Evolutionary conservation across 2,329 filamentous ascomycete genomes (phyloP).

Genomic region (Akanthomyces lecanii): DNA sequence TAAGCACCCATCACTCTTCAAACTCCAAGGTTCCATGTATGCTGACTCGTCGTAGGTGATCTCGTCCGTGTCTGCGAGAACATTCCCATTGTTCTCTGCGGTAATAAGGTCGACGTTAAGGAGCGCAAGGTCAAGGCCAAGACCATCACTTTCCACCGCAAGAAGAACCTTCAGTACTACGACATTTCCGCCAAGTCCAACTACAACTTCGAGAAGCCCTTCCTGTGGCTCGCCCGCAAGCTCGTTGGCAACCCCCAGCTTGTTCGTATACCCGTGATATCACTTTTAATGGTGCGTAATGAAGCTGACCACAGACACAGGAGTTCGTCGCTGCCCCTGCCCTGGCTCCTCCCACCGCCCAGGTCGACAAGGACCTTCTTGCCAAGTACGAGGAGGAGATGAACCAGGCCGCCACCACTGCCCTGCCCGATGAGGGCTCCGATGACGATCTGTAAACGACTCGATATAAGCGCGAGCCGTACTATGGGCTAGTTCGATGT

Average conservation of each 20-base stretch:
- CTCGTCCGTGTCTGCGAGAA: slow-evolving; percentile 99
- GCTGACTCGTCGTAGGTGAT: slow-evolving; percentile 59
- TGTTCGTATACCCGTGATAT: slow-evolving; percentile 18
- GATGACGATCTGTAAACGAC: slow-evolving; percentile 59
- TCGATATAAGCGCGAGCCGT: slow-evolving; percentile 21
- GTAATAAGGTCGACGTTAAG: slow-evolving; percentile 99
- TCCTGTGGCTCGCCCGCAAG: slow-evolving; percentile 99
- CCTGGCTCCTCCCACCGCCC: slow-evolving; percentile 87
- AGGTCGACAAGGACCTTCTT: slow-evolving; percentile 80
- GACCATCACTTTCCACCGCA: slow-evolving; percentile 99
- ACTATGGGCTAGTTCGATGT: slow-evolving; percentile 8
- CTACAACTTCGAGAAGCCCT: slow-evolving; percentile 99
- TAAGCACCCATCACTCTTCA: slow-evolving; percentile 49
- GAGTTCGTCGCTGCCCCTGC: slow-evolving; percentile 96
- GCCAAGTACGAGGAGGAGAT: slow-evolving; percentile 86
- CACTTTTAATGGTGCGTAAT: background rate
- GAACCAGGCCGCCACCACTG: slow-evolving; percentile 70
- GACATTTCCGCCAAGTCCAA: slow-evolving; percentile 99
- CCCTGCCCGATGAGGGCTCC: slow-evolving; percentile 93
- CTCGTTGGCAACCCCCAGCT: slow-evolving; percentile 79
- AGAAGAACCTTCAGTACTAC: slow-evolving; percentile 99
- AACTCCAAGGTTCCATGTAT: background rate
- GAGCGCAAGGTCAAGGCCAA: slow-evolving; percentile 99
- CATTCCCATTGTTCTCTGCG: slow-evolving; percentile 95
- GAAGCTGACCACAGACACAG: slow-evolving; percentile 43